These are phyloP conservation scores for Suhomyces chickasaworum DNA, from an alignment of 1,139 yeast genomes.

Conservation along the genomic window DNA sequence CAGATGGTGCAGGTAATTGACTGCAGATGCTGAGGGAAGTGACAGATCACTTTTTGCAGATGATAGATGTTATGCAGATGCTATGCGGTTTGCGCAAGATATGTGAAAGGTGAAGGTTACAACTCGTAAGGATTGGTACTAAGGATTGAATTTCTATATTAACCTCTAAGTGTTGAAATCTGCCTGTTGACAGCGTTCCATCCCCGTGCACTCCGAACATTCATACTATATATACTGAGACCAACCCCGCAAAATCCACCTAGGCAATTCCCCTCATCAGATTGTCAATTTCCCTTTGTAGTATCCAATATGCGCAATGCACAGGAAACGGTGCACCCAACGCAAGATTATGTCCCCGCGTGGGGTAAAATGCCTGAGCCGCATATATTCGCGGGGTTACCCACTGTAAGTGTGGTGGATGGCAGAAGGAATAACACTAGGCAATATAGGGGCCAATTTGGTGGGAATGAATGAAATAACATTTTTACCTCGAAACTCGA, in stretches of 20 bases:
- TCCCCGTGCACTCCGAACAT: conserved; percentile 2
- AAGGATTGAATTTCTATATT: background rate
- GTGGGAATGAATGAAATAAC: too few species aligned
- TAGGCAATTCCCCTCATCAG: conserved; percentile 13
- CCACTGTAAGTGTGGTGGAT: background rate
- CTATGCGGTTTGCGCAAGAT: background rate
- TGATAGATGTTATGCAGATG: background rate
- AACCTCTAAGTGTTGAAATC: background rate
- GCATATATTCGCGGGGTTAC: conserved; percentile 11
- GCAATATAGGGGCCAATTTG: background rate
- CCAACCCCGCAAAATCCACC: conserved; percentile 13
- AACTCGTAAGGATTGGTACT: too few species aligned
- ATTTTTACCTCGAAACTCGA: too few species aligned
- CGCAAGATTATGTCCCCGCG: conserved; percentile 12
- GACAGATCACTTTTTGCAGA: background rate
- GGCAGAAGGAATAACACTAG: background rate
- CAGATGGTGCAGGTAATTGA: background rate
- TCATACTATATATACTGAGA: conserved; percentile 2
- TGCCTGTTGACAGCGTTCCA: background rate
- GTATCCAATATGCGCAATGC: conserved; percentile 7
- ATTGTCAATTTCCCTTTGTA: conserved; percentile 6
- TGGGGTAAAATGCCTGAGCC: conserved; percentile 10
- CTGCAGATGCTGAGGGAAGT: background rate
- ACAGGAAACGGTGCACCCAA: conserved; percentile 8
- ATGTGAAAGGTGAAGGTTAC: background rate